Base-by-base conservation (phyloP, 495 filamentous ascomycete genomes). In the Clohesyomyces aquaticus region DNA sequence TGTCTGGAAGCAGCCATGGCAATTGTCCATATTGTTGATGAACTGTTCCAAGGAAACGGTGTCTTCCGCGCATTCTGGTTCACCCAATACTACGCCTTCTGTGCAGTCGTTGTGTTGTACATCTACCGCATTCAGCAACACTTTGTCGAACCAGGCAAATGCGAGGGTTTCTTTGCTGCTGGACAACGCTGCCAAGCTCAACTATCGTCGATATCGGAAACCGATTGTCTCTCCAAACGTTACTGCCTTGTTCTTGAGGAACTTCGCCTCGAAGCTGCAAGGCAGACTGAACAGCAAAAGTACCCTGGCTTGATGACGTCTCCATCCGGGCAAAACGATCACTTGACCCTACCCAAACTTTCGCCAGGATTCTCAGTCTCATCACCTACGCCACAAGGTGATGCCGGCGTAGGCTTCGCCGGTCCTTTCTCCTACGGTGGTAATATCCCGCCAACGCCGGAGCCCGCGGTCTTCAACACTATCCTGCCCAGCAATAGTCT, bases 11-110 rank as follows among this genome's bases (percentile, higher is more conserved):
- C 62, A 9, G 62, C 62, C 27, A 59, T 65, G 55, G 32, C 38
- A 21, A 65, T 65, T 29, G 62, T 59, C 16, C 2, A 21, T 14
- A 52, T 65, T 12, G 55, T 65, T 9, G 62, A 65, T 45, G 62
- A 65, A 16, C 25, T 65, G 32, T 54, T 62, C 41, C 43, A 57
- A 27, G 47, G 48, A 16, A 53, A 29, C 14, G 32, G 38, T 12
- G 47, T 65, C 46, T 55, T 65, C 48, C 47, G 62, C 32, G 62
- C 62, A 10, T 65, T 65, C 41, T 65, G 62, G 62, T 65, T 65
- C 28, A 59, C 62, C 3, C 62, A 65, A 38, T 65, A 65, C 49
- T 57, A 65, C 29, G 62, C 47, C 9, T 65, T 65, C 35, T 65
- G 62, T 23, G 62, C 62, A 10, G 62, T 65, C 2, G 62, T 65